Evolutionary conservation across 345 rosid species (phyloP).

Genomic region (Cardamine resedifolia): DNA sequence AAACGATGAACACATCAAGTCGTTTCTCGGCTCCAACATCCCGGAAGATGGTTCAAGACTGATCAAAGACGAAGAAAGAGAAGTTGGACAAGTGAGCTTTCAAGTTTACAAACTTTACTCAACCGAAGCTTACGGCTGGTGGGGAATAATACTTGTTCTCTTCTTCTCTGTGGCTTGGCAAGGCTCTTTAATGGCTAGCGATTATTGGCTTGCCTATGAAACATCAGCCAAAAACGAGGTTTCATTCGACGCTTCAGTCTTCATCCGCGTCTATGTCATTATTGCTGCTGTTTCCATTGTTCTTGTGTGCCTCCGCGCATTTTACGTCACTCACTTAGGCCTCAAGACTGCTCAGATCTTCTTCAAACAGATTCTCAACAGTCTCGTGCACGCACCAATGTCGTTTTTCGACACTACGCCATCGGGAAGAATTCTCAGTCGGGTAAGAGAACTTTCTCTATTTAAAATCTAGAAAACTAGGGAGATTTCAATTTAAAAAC

Average conservation of each 20-base stretch:
- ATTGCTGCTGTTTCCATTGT: conserved; percentile 66
- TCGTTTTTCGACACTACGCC: conserved; percentile 97
- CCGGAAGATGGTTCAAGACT: conserved; percentile 65
- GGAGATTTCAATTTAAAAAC: neutral
- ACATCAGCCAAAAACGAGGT: conserved; percentile 55
- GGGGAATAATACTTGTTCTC: conserved; percentile 65
- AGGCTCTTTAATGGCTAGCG: conserved; percentile 79
- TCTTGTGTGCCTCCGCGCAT: conserved; percentile 50
- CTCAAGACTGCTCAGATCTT: conserved; percentile 83
- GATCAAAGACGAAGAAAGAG: conserved; percentile 90
- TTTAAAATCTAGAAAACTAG: neutral
- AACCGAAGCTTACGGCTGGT: conserved; percentile 97
- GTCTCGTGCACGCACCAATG: conserved; percentile 95
- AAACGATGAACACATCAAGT: conserved; percentile 45
- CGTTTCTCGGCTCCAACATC: conserved; percentile 47
- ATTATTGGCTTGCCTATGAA: conserved; percentile 95
- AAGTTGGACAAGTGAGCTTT: conserved; percentile 72
- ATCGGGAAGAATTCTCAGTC: conserved; percentile 89
- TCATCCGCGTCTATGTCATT: conserved; percentile 64
- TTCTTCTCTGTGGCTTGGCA: conserved; percentile 76
- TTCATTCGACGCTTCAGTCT: conserved; percentile 55
- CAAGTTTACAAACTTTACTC: conserved; percentile 72
- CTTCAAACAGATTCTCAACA: conserved; percentile 69
- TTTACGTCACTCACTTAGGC: conserved; percentile 62
- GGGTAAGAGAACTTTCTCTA: conserved; percentile 50